Evolutionary conservation across 176 grass and related monocot species (phyloP), one percentile per base, ranked within the genome.

Genomic region (Cenchrus fungigraminus): DNA sequence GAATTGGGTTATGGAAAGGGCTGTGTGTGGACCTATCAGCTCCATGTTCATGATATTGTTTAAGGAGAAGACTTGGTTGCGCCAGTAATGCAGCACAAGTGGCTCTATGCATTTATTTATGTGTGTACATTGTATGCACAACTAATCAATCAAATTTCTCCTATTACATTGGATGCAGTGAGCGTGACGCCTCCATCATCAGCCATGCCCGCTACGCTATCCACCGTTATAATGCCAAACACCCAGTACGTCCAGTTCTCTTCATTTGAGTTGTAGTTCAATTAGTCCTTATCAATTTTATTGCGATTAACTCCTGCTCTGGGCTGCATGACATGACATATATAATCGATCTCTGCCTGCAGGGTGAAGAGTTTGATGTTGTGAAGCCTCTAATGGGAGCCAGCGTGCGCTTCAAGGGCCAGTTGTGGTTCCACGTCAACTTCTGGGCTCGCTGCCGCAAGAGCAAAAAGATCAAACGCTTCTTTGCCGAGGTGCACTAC

Each of bases 401-500:
- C 20, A n/a, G 5, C 2, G 29, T 19, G 1, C 2, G 44, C 28
- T 86, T 86, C 45, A 86, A 28, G n/a, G 66, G 60, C 45, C 54
- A 71, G 13, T 1, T 42, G 15, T 86, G 84, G 84, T 62, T 17
- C 52, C 67, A 72, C 19, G 2, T 85, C 28, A 79, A 71, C 53
- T 85, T 85, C 45, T 71, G 45, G 44, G 65, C 83, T 70, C 43
- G 54, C 28, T 17, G 44, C 9, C 83, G 12, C n/a, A 68, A 22
- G 37, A 66, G 37, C 37, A 58, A 77, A 52, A 67, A 85, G 62
- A 44, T 43, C 2, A 25, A 79, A 12, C 32, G 59, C 29, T 72
- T 86, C 55, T 86, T 79, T 11, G 76, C 76, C 8, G 84, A 86
- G 19, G 13, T 79, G 59, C 84, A 79, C 84, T 79, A 72, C 67